These are phyloP conservation scores for Claviceps digitariae DNA, from an alignment of 2,329 filamentous ascomycete genomes.

Conservation along the genomic window DNA sequence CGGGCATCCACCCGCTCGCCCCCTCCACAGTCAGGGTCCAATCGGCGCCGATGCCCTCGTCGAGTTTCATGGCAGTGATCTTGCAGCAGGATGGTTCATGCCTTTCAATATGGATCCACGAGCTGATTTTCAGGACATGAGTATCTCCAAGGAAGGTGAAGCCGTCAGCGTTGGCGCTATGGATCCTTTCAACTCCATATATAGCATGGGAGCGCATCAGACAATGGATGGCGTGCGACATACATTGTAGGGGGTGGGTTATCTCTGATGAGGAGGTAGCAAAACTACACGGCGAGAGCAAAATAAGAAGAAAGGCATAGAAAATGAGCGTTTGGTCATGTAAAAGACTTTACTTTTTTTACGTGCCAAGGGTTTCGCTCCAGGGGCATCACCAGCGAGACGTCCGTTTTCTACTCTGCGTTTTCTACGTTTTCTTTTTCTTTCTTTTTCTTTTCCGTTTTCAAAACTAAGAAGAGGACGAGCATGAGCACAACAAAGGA, in stretches of 20 bases:
- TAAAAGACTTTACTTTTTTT: no score
- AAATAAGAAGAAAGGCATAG: neutral
- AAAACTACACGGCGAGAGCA: neutral
- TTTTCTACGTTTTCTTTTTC: neutral
- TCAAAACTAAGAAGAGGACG: no score
- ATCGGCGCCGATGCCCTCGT: conserved; percentile 10
- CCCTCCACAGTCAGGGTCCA: conserved; percentile 10
- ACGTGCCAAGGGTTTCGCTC: no score
- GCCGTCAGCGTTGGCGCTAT: conserved; percentile 8
- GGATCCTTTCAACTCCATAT: conserved; percentile 37
- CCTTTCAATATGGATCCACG: conserved; percentile 84
- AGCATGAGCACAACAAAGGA: neutral
- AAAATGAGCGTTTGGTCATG: neutral
- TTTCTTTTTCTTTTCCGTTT: neutral
- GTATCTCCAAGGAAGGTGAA: conserved; percentile 24
- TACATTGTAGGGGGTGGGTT: conserved; percentile 10
- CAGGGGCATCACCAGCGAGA: neutral
- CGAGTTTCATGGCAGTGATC: conserved; percentile 25
- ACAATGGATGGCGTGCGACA: conserved; percentile 20
- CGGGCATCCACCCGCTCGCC: conserved; percentile 14
- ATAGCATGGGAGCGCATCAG: conserved; percentile 24
- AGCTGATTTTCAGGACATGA: conserved; percentile 37
- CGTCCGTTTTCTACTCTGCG: neutral
- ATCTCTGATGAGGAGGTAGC: neutral
- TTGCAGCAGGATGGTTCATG: conserved; percentile 72